These are phyloP conservation scores for Cladosporium velox DNA, from an alignment of 2,329 filamentous ascomycete species.

Conservation along the genomic window DNA sequence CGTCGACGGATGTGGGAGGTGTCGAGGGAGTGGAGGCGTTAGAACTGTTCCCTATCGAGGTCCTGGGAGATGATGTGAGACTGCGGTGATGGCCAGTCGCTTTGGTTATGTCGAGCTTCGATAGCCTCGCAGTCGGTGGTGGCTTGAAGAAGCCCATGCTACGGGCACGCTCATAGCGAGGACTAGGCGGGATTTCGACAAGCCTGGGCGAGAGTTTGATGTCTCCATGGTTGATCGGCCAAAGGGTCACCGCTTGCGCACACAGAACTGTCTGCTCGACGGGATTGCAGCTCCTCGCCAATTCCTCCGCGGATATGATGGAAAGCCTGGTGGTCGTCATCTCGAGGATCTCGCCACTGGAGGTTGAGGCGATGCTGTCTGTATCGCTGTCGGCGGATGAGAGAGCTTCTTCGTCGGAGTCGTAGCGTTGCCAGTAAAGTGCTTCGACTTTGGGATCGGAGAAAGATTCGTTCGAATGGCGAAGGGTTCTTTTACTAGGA, in stretches of 20 bases:
- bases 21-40: constrained; percentile 16
- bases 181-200: constrained; percentile 20
- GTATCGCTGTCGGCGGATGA: constrained; percentile 20
- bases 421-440: constrained; percentile 12
- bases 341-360: constrained; percentile 20
- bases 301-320: constrained; percentile 14
- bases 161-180: background rate
- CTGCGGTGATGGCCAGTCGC: constrained; percentile 12
- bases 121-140: background rate
- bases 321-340: constrained; percentile 18
- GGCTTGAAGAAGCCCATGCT: constrained; percentile 10
- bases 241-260: constrained; percentile 16
- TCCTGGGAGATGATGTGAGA: constrained; percentile 5
- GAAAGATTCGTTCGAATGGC: background rate
- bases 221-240: constrained; percentile 13
- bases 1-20: constrained; percentile 20
- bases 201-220: constrained; percentile 11
- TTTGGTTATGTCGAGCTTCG: constrained; percentile 2
- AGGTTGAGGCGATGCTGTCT: constrained; percentile 17
- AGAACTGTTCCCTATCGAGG: constrained; percentile 9
- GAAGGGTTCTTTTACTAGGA: background rate
- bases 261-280: constrained; percentile 4
- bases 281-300: constrained; percentile 10
- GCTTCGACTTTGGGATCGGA: constrained; percentile 12
- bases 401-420: constrained; percentile 19